Evolutionary conservation across 2,329 filamentous ascomycete genomes (phyloP).

Genomic region (Colletotrichum acutatum): DNA sequence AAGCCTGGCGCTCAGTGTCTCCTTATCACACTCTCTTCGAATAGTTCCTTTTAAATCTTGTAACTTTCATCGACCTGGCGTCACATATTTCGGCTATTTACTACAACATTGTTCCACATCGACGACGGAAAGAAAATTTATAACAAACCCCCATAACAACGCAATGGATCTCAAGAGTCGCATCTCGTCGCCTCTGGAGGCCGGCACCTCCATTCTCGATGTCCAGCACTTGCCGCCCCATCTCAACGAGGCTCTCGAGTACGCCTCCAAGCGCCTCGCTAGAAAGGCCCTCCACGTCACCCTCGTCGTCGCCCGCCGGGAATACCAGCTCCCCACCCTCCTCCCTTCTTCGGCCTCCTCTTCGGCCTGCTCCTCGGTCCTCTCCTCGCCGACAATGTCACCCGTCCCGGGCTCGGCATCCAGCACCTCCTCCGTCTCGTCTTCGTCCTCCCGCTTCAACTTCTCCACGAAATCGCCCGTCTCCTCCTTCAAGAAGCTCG

Average conservation of each 20-base stretch:
- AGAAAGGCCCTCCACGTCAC: slow-evolving; percentile 67
- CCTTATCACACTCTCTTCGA: background rate
- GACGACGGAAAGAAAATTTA: slow-evolving; percentile 10
- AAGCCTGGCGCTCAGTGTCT: slow-evolving; percentile 30
- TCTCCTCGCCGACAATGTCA: slow-evolving; percentile 46
- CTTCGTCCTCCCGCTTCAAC: slow-evolving; percentile 41
- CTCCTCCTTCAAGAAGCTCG: slow-evolving; percentile 51
- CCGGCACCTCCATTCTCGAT: slow-evolving; percentile 69
- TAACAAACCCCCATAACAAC: slow-evolving; percentile 37
- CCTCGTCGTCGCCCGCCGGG: slow-evolving; percentile 66
- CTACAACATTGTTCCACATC: background rate
- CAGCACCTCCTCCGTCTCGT: slow-evolving; percentile 40
- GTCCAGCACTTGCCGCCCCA: slow-evolving; percentile 66
- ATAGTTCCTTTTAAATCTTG: background rate
- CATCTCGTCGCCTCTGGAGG: slow-evolving; percentile 73
- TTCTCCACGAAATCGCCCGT: slow-evolving; percentile 42
- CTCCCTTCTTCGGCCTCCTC: slow-evolving; percentile 40
- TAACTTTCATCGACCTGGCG: slow-evolving; percentile 15
- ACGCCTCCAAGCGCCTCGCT: slow-evolving; percentile 65
- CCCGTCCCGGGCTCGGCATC: slow-evolving; percentile 35
- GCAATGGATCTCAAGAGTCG: slow-evolving; percentile 62
- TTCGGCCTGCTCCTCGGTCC: slow-evolving; percentile 42
- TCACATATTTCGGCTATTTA: background rate
- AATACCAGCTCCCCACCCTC: slow-evolving; percentile 63
- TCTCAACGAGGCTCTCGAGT: slow-evolving; percentile 66